Percentiles rank a stretch among this genome's conserved stretches.
phyloP scores from a whole-genome alignment of 805 yeast genomes.

The Ogataea wickerhamii region DNA sequence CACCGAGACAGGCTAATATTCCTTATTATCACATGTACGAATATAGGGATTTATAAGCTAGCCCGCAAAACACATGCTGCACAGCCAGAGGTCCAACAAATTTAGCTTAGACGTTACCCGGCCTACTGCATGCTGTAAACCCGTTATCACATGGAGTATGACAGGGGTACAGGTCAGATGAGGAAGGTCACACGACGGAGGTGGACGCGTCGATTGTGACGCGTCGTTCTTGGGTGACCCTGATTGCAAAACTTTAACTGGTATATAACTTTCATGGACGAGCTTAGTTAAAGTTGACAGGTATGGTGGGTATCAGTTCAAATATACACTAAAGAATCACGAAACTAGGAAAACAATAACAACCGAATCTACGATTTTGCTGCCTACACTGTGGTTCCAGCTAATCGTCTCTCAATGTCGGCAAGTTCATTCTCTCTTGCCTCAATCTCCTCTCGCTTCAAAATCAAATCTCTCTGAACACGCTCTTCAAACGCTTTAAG shows the following conservation, averaged over 20 bases:
- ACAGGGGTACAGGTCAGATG: too few relatives aligned
- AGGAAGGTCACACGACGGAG: too few relatives aligned
- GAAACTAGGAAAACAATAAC: neutral
- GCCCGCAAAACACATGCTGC: neutral
- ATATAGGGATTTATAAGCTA: too few relatives aligned
- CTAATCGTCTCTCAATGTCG: slow-evolving; percentile 56
- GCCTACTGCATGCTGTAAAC: too few relatives aligned
- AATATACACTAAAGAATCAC: neutral
- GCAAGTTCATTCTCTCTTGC: slow-evolving; percentile 82
- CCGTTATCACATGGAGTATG: too few relatives aligned
- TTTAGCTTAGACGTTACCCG: too few relatives aligned
- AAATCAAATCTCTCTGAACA: slow-evolving; percentile 80
- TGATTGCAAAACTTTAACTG: too few relatives aligned
- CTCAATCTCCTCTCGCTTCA: slow-evolving; percentile 76
- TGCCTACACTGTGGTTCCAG: slow-evolving; percentile 18
- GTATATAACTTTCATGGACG: too few relatives aligned
- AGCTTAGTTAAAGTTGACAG: too few relatives aligned
- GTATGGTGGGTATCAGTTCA: slow-evolving; percentile 1
- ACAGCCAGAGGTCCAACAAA: slow-evolving; percentile 1
- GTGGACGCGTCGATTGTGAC: too few relatives aligned
- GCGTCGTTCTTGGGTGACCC: too few relatives aligned
- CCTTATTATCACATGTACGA: neutral
- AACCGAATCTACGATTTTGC: neutral
- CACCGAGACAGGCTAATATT: neutral
- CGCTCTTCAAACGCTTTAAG: slow-evolving; percentile 81